phyloP scores from a whole-genome alignment of 1,284 basidiomycete species.

The Cryptococcus sp. region DNA sequence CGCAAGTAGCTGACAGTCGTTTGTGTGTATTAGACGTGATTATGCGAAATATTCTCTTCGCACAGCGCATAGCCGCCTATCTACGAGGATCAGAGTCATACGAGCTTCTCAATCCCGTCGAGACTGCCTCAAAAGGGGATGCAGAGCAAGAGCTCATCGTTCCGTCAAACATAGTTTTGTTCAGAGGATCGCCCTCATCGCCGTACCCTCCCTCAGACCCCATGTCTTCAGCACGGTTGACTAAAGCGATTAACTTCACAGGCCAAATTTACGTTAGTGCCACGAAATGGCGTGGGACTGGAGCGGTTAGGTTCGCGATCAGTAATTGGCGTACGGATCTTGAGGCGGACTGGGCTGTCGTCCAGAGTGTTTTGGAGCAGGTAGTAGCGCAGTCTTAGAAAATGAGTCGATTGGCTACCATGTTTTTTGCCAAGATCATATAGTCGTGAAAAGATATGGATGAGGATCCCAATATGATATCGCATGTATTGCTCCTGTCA shows the following conservation, averaged over 20 bases:
- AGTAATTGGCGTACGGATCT: slow-evolving; percentile 57
- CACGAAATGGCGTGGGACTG: slow-evolving; percentile 52
- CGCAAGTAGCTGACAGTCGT: not conserved
- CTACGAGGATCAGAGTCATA: slow-evolving; percentile 43
- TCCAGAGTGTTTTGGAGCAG: no score
- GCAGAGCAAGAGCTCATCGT: slow-evolving; percentile 24
- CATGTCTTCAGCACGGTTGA: slow-evolving; percentile 33
- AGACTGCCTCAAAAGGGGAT: not conserved
- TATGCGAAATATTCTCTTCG: slow-evolving; percentile 54
- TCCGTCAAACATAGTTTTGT: slow-evolving; percentile 57
- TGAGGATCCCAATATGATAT: no score
- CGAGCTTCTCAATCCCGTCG: slow-evolving; percentile 47
- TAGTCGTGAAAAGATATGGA: no score
- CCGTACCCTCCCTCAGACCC: slow-evolving; percentile 28
- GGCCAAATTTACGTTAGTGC: slow-evolving; percentile 54
- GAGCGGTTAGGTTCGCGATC: slow-evolving; percentile 56
- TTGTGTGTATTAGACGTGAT: slow-evolving; percentile 46
- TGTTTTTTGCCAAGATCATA: no score
- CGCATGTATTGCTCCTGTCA: no score
- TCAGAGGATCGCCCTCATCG: slow-evolving; percentile 42
- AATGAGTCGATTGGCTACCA: no score
- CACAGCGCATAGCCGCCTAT: slow-evolving; percentile 47
- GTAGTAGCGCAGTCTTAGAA: no score
- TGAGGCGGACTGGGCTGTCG: slow-evolving; percentile 10
- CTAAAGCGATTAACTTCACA: slow-evolving; percentile 51